phyloP scores from a whole-genome alignment of 352 stramenopile species.

The Phytophthora megakarya region DNA sequence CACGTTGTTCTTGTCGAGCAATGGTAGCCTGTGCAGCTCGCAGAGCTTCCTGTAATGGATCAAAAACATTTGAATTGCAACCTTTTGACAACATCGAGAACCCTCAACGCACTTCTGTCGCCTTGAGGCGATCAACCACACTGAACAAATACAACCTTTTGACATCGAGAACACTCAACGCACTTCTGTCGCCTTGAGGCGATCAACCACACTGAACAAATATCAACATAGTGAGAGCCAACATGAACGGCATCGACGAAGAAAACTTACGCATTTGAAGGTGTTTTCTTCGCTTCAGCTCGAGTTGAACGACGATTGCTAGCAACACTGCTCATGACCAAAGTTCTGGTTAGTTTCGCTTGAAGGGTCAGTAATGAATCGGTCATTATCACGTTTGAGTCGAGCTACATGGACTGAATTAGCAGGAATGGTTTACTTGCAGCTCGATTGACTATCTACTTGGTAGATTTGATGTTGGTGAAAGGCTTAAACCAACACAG shows the following conservation, averaged over 20 bases:
- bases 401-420: constrained; percentile 1
- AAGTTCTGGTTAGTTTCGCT: constrained; percentile 20
- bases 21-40: constrained; percentile 60
- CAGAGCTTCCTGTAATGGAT: constrained; percentile 49
- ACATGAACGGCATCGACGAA: neutral
- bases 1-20: constrained; percentile 59
- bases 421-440: neutral
- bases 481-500: constrained; percentile 22
- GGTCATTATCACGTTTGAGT: neutral
- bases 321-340: constrained; percentile 18
- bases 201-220: constrained; percentile 47
- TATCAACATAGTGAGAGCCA: neutral
- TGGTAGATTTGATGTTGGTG: constrained; percentile 37
- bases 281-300: constrained; percentile 44
- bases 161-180: neutral
- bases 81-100: neutral
- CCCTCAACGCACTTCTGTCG: constrained; percentile 19
- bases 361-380: constrained; percentile 28
- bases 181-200: constrained; percentile 59
- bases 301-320: constrained; percentile 21
- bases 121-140: constrained; percentile 52
- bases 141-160: constrained; percentile 29
- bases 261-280: constrained; percentile 35
- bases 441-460: constrained; percentile 19
- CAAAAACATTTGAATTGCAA: neutral